These are phyloP conservation scores for Pseudopithomyces maydicus DNA, from an alignment of 2,329 filamentous ascomycete species.

Conservation along the genomic window DNA sequence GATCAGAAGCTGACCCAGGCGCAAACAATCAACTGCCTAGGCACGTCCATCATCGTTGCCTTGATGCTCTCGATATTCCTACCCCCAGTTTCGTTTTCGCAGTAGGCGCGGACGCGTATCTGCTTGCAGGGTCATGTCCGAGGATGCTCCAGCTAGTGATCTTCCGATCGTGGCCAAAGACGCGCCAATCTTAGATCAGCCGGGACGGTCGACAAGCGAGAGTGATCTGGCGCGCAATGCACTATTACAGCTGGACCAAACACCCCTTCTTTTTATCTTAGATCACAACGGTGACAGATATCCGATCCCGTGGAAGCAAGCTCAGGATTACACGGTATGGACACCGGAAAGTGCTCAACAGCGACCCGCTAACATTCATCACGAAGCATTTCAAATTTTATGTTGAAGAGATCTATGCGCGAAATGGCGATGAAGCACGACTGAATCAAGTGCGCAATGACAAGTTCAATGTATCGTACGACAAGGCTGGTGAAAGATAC, in stretches of 20 bases:
- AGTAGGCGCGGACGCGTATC: not conserved
- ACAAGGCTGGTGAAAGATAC: not conserved
- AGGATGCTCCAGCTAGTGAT: not conserved
- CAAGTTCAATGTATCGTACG: slow-evolving; percentile 9
- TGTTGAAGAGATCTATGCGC: slow-evolving; percentile 11
- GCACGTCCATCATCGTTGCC: not conserved
- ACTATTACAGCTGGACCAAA: not conserved
- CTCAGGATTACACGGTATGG: slow-evolving; percentile 10
- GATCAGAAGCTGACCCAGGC: slow-evolving; percentile 3
- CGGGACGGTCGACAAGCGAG: not conserved
- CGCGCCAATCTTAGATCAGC: slow-evolving; percentile 1
- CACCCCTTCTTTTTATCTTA: slow-evolving; percentile 2
- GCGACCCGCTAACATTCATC: not conserved
- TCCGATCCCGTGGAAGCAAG: slow-evolving; percentile 4
- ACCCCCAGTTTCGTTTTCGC: not conserved
- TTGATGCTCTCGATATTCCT: not conserved
- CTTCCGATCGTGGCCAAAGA: not conserved
- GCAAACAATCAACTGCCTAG: not conserved
- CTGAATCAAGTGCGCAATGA: slow-evolving; percentile 3
- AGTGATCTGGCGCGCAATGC: not conserved
- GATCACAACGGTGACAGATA: slow-evolving; percentile 10
- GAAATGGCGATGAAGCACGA: not conserved
- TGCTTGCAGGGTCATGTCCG: not conserved
- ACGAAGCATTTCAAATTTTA: slow-evolving; percentile 9
- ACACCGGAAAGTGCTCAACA: not conserved